phyloP scores from a whole-genome alignment of 768 basidiomycete genomes.

The Phylloporus sp. region DNA sequence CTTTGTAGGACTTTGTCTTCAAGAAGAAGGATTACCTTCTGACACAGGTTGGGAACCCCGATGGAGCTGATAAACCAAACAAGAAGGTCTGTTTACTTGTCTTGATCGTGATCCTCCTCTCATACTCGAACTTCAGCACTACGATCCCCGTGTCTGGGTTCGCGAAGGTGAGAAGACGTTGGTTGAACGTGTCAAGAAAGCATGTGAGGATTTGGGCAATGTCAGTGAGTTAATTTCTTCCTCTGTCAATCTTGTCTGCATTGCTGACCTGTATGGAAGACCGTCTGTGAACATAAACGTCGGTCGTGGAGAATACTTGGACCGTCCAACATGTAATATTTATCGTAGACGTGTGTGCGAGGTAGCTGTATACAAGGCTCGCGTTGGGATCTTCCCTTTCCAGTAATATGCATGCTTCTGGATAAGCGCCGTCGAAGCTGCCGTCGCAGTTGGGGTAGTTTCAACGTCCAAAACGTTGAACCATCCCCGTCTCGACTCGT shows the following conservation, averaged over 20 bases:
- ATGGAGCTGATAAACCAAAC: conserved; percentile 96
- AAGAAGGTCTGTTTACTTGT: conserved; percentile 68
- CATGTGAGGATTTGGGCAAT: conserved; percentile 87
- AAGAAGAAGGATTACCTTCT: conserved; percentile 86
- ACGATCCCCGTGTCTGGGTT: conserved; percentile 98
- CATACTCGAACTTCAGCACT: conserved; percentile 47
- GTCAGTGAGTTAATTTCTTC: conserved; percentile 36
- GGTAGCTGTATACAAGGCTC: not conserved
- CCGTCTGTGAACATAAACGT: conserved; percentile 19
- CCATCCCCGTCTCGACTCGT: not conserved
- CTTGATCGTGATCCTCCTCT: not conserved
- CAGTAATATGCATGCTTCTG: not conserved
- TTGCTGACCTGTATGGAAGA: conserved; percentile 9
- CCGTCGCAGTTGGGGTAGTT: not conserved
- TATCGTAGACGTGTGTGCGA: conserved; percentile 17
- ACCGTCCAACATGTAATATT: conserved; percentile 10
- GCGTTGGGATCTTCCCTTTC: not conserved
- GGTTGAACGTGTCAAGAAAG: conserved; percentile 80
- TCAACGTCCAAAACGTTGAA: not conserved
- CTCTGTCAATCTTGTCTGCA: not conserved
- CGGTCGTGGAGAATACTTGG: not conserved
- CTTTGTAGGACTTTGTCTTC: conserved; percentile 69
- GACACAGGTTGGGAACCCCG: conserved; percentile 95
- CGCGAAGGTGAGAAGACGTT: conserved; percentile 98
- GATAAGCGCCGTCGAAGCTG: not conserved